These are phyloP conservation scores for Podaxis sp. DNA, from an alignment of 768 basidiomycete genomes.

Conservation along the genomic window DNA sequence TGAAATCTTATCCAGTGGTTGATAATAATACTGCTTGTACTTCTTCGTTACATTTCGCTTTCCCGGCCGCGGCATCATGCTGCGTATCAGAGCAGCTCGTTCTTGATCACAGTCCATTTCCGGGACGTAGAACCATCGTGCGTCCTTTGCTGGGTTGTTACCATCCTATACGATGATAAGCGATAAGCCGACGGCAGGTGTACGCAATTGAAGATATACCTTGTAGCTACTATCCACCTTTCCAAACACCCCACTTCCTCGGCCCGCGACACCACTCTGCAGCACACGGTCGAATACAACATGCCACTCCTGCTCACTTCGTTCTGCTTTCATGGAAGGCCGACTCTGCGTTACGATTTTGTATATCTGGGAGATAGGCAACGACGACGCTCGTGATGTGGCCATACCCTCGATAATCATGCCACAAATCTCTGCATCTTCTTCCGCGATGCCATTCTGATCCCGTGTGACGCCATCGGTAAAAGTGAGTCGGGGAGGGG, in stretches of 20 bases:
- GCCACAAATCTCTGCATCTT: slow-evolving; percentile 52
- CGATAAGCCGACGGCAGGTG: slow-evolving; percentile 2
- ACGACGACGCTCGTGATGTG: slow-evolving; percentile 67
- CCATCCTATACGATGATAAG: slow-evolving; percentile 37
- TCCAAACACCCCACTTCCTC: slow-evolving; percentile 64
- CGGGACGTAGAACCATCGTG: slow-evolving; percentile 77
- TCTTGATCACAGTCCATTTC: slow-evolving; percentile 71
- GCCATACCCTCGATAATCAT: slow-evolving; percentile 73
- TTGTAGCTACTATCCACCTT: slow-evolving; percentile 68
- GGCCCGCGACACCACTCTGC: slow-evolving; percentile 39
- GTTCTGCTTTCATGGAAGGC: slow-evolving; percentile 46
- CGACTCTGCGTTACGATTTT: slow-evolving; percentile 51
- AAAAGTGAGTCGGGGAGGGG: slow-evolving; percentile 6
- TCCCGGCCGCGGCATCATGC: slow-evolving; percentile 73
- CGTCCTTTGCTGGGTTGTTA: slow-evolving; percentile 50
- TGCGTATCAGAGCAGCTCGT: slow-evolving; percentile 62
- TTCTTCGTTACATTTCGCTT: slow-evolving; percentile 80
- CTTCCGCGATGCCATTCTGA: slow-evolving; percentile 23
- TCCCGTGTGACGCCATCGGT: slow-evolving; percentile 15
- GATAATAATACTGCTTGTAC: slow-evolving; percentile 84
- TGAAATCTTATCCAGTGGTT: slow-evolving; percentile 68
- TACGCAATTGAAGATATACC: slow-evolving; percentile 32
- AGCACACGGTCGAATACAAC: slow-evolving; percentile 50
- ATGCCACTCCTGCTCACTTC: slow-evolving; percentile 48
- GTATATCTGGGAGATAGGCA: slow-evolving; percentile 55